Percentiles rank a stretch among this genome's conserved stretches.
Evolutionary conservation across 208 protist genomes (phyloP).

Genomic region (Crithidia sp.): DNA sequence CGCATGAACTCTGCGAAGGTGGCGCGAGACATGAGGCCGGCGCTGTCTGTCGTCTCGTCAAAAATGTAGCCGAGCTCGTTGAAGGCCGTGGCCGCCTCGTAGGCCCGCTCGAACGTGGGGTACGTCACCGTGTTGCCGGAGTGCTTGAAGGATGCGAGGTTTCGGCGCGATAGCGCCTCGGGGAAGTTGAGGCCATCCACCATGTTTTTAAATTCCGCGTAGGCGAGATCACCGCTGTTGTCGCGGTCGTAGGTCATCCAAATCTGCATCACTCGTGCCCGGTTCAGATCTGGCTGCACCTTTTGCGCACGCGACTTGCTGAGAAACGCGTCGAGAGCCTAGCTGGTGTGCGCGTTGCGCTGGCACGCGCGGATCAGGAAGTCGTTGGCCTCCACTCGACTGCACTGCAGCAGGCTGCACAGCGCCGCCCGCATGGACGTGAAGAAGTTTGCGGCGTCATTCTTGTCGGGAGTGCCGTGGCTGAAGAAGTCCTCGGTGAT

Average conservation of each 20-base stretch:
- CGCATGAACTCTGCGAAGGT: slow-evolving; percentile 42
- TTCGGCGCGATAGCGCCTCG: slow-evolving; percentile 26
- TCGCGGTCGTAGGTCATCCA: slow-evolving; percentile 59
- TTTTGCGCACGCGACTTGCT: slow-evolving; percentile 8
- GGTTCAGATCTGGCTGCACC: slow-evolving; percentile 43
- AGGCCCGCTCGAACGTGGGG: slow-evolving; percentile 39
- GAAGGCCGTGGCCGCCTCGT: slow-evolving; percentile 36
- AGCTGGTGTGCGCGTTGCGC: slow-evolving; percentile 20
- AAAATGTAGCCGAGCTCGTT: slow-evolving; percentile 52
- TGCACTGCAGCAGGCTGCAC: slow-evolving; percentile 39
- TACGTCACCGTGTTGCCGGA: slow-evolving; percentile 28
- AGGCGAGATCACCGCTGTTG: slow-evolving; percentile 46
- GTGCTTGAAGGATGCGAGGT: slow-evolving; percentile 27
- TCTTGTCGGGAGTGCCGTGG: slow-evolving; percentile 11
- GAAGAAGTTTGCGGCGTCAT: slow-evolving; percentile 47
- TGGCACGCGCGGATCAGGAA: slow-evolving; percentile 36
- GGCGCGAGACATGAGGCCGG: slow-evolving; percentile 28
- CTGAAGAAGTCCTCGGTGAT: slow-evolving; percentile 47
- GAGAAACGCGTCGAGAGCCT: slow-evolving; percentile 40
- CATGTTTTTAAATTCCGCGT: slow-evolving; percentile 39
- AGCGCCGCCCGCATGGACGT: slow-evolving; percentile 40
- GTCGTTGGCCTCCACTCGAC: slow-evolving; percentile 23
- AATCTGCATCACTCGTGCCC: slow-evolving; percentile 49
- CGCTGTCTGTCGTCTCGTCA: slow-evolving; percentile 20
- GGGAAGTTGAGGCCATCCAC: slow-evolving; percentile 51